Evolutionary conservation across 768 basidiomycete genomes (phyloP).

Genomic region (Termitomyces sp.): DNA sequence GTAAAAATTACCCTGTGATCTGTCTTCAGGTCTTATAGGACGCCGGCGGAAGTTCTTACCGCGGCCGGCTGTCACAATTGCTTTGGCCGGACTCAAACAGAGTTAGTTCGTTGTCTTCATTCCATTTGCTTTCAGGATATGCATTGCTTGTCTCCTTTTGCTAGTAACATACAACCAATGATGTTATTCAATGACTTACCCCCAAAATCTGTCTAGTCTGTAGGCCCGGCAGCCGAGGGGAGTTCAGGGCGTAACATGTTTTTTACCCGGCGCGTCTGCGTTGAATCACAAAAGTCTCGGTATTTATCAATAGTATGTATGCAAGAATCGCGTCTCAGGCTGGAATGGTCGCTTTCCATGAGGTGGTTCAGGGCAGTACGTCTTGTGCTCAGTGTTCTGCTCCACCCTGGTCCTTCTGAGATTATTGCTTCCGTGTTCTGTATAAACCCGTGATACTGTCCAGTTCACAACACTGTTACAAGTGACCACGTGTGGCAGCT

Average conservation of each 20-base stretch:
- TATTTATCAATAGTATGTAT: not conserved
- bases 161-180: not conserved
- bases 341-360: not conserved
- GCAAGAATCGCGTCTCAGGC: not conserved
- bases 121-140: not conserved
- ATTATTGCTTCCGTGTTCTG: slow-evolving; percentile 7
- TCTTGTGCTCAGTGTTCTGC: not conserved
- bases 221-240: not conserved
- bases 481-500: slow-evolving; percentile 3
- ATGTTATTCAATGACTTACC: not conserved
- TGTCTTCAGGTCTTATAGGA: no score
- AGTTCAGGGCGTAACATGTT: not conserved
- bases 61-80: no score
- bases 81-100: not conserved
- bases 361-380: not conserved
- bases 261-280: not conserved
- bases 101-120: slow-evolving; percentile 1
- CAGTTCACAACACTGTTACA: not conserved
- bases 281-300: not conserved
- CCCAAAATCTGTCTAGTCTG: not conserved
- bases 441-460: slow-evolving; percentile 5
- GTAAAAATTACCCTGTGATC: not conserved
- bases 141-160: not conserved
- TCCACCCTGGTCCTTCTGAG: not conserved
- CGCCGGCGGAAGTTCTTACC: no score